These are phyloP conservation scores for Carex arenaria DNA, from an alignment of 202 grass and related monocot genomes.

Conservation along the genomic window DNA sequence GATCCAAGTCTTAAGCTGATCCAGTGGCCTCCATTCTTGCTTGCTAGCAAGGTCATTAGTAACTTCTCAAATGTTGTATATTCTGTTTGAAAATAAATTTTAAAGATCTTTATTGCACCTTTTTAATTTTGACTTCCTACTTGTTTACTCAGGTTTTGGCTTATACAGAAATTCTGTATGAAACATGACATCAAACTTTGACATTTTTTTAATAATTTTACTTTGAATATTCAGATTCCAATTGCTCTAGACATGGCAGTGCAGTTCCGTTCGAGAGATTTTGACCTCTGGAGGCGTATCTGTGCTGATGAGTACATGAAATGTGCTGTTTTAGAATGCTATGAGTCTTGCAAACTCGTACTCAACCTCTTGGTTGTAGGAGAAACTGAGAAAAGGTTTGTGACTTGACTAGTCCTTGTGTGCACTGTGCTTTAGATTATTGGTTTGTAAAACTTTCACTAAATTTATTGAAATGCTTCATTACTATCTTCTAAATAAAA, in stretches of 20 bases:
- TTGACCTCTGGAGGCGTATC: constrained; percentile 92
- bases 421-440: background rate
- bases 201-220: constrained; percentile 2
- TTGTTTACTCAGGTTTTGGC: background rate
- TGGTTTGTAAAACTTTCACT: background rate
- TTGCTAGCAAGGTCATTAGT: constrained; percentile 84
- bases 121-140: background rate
- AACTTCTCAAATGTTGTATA: constrained; percentile 6
- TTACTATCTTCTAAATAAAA: constrained; percentile 3
- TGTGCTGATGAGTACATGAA: constrained; percentile 99
- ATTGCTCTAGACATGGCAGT: constrained; percentile 92
- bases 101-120: background rate
- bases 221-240: constrained; percentile 65
- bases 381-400: constrained; percentile 90
- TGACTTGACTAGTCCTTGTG: background rate
- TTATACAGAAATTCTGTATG: background rate
- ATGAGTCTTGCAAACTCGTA: constrained; percentile 93
- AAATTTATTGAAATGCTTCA: background rate
- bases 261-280: constrained; percentile 82
- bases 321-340: constrained; percentile 92
- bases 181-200: background rate
- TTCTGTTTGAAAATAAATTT: constrained; percentile 1
- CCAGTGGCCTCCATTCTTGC: constrained; percentile 93
- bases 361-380: constrained; percentile 83
- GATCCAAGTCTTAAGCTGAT: constrained; percentile 88